Evolutionary conservation across 495 filamentous ascomycete species (phyloP).

Genomic region (Lichina pygmaea): DNA sequence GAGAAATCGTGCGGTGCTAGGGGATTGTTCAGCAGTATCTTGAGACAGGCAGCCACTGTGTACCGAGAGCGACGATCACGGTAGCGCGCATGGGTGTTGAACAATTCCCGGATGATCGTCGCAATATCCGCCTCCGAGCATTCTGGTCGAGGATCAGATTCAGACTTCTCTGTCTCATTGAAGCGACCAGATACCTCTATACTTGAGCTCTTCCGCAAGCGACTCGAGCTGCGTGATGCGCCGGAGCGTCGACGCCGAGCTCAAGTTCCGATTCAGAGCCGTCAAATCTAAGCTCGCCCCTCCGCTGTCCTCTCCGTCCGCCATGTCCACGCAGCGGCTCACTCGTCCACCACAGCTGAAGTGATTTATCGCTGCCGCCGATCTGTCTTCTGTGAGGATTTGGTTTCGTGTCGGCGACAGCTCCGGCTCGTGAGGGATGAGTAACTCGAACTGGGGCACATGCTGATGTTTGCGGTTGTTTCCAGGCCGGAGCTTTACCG

Average conservation of each 20-base stretch:
- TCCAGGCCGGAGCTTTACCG: too few species aligned
- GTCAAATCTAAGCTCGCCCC: not conserved
- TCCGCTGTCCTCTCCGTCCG: not conserved
- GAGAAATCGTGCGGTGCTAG: slow-evolving; percentile 25
- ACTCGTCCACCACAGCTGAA: too few species aligned
- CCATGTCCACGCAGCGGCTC: not conserved
- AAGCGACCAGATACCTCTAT: slow-evolving; percentile 13
- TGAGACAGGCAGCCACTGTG: slow-evolving; percentile 54
- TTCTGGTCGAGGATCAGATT: slow-evolving; percentile 3
- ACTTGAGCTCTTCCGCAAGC: slow-evolving; percentile 16
- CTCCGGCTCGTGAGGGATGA: too few species aligned
- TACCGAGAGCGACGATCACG: slow-evolving; percentile 56
- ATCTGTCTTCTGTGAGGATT: too few species aligned
- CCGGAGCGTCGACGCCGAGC: slow-evolving; percentile 21
- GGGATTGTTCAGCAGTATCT: slow-evolving; percentile 25
- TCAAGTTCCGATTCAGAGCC: not conserved
- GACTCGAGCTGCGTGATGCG: slow-evolving; percentile 17
- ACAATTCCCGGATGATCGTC: slow-evolving; percentile 37
- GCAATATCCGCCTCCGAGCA: slow-evolving; percentile 11
- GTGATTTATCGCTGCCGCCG: too few species aligned
- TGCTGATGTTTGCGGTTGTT: too few species aligned
- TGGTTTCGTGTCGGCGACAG: too few species aligned
- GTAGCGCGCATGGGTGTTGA: slow-evolving; percentile 71
- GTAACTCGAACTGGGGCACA: too few species aligned
- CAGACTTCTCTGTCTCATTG: not conserved